Percentiles rank a stretch among this genome's conserved stretches.
phyloP scores from a whole-genome alignment of 495 filamentous ascomycete genomes.

The Hypoxylon fuscum region DNA sequence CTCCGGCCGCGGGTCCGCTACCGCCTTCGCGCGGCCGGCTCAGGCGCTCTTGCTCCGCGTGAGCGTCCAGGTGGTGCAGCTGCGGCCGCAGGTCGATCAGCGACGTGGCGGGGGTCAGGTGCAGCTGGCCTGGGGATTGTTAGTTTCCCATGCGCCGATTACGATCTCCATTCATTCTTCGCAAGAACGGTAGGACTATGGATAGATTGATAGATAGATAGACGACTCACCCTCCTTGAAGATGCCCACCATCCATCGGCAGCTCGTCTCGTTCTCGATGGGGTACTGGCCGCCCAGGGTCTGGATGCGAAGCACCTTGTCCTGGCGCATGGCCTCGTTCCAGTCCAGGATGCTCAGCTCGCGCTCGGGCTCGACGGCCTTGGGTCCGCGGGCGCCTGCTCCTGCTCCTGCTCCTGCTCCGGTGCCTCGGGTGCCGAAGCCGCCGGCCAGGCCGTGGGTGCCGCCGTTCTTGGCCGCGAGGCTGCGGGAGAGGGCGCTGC shows the following conservation, averaged over 20 bases:
- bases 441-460: conserved; percentile 56
- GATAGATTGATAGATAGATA: neutral
- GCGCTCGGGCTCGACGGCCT: conserved; percentile 34
- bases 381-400: conserved; percentile 25
- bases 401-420: conserved; percentile 27
- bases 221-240: conserved; percentile 55
- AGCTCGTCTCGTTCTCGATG: conserved; percentile 47
- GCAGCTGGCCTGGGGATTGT: conserved; percentile 51
- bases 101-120: conserved; percentile 57
- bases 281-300: conserved; percentile 54
- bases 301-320: conserved; percentile 54
- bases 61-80: conserved; percentile 58
- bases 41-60: conserved; percentile 54
- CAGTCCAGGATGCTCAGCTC: conserved; percentile 50
- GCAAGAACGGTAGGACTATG: too few species aligned
- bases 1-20: conserved; percentile 22
- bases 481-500: conserved; percentile 50
- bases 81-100: conserved; percentile 57
- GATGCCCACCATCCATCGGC: conserved; percentile 57
- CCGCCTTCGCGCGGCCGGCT: conserved; percentile 39
- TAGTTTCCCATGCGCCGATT: too few species aligned
- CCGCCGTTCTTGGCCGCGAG: conserved; percentile 57
- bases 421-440: conserved; percentile 55
- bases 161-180: too few species aligned
- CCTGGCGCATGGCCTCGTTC: conserved; percentile 55